These are phyloP conservation scores for Alternaria hordeiaustralica DNA, from an alignment of 2,329 filamentous ascomycete genomes.

Conservation along the genomic window DNA sequence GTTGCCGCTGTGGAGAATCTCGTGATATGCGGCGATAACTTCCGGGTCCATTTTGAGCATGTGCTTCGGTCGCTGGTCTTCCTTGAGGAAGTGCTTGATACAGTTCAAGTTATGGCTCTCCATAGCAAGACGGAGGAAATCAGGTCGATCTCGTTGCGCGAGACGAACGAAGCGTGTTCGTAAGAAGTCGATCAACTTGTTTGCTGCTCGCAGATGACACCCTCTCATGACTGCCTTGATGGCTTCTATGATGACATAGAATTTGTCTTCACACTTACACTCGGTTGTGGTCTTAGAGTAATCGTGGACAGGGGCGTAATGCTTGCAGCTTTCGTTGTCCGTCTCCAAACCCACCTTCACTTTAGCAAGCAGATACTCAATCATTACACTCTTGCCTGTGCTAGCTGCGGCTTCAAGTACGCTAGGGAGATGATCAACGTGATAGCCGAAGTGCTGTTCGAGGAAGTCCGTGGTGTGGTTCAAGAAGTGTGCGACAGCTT, in stretches of 20 bases:
- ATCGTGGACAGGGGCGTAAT: not conserved
- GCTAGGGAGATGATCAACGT: not conserved
- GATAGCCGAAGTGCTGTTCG: not conserved
- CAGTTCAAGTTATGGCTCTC: not conserved
- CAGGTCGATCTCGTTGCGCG: not conserved
- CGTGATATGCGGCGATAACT: not conserved
- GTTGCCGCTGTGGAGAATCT: not conserved
- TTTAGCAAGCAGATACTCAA: not conserved
- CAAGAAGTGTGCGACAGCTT: not conserved
- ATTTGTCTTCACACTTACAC: not conserved
- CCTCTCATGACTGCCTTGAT: not conserved
- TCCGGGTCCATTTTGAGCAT: not conserved
- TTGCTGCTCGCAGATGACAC: not conserved
- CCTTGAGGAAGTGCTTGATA: not conserved
- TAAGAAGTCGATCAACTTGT: not conserved
- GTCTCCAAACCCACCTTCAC: not conserved
- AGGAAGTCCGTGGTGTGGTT: not conserved
- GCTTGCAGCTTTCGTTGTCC: not conserved
- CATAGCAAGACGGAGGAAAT: not conserved
- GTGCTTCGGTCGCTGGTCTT: not conserved
- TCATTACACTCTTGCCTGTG: not conserved
- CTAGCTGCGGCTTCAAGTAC: not conserved
- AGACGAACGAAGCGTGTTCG: not conserved
- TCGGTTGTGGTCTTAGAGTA: not conserved
- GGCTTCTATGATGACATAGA: not conserved